These are phyloP conservation scores for Suillus subaureus DNA, from an alignment of 768 basidiomycete genomes.

Conservation along the genomic window DNA sequence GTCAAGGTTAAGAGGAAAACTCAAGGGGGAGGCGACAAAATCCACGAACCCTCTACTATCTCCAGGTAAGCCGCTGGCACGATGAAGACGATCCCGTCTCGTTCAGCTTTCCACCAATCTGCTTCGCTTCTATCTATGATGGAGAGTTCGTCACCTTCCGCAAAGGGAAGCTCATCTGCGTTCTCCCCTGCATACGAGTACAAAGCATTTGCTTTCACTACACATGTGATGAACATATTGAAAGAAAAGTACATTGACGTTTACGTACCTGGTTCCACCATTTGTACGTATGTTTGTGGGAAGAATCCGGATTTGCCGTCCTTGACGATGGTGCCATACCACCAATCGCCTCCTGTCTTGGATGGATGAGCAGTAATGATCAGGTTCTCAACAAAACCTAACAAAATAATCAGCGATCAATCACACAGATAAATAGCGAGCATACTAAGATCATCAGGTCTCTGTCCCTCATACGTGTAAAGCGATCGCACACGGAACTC, in stretches of 20 bases:
- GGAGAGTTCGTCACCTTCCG: slow-evolving; percentile 74
- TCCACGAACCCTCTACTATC: slow-evolving; percentile 85
- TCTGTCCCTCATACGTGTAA: slow-evolving; percentile 84
- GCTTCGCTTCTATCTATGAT: slow-evolving; percentile 83
- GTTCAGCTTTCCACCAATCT: slow-evolving; percentile 98
- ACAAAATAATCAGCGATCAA: slow-evolving; percentile 10
- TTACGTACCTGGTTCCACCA: slow-evolving; percentile 57
- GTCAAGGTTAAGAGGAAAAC: slow-evolving; percentile 53
- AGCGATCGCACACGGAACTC: slow-evolving; percentile 78
- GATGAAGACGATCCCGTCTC: slow-evolving; percentile 81
- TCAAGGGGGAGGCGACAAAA: slow-evolving; percentile 49
- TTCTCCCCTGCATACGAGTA: slow-evolving; percentile 75
- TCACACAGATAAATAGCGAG: background rate
- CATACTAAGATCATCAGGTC: slow-evolving; percentile 85
- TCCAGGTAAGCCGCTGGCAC: slow-evolving; percentile 94
- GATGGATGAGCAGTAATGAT: slow-evolving; percentile 84
- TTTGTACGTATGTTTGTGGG: slow-evolving; percentile 86
- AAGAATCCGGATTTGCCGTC: slow-evolving; percentile 81
- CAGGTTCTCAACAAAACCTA: slow-evolving; percentile 81
- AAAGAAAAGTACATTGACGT: slow-evolving; percentile 10
- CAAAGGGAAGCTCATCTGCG: slow-evolving; percentile 83
- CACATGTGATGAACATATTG: slow-evolving; percentile 11
- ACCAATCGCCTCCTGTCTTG: slow-evolving; percentile 88
- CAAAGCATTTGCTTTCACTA: slow-evolving; percentile 74
- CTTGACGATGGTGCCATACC: slow-evolving; percentile 75